Evolutionary conservation across 257 asterid genomes (phyloP).

Genomic region (Verbena officinalis): DNA sequence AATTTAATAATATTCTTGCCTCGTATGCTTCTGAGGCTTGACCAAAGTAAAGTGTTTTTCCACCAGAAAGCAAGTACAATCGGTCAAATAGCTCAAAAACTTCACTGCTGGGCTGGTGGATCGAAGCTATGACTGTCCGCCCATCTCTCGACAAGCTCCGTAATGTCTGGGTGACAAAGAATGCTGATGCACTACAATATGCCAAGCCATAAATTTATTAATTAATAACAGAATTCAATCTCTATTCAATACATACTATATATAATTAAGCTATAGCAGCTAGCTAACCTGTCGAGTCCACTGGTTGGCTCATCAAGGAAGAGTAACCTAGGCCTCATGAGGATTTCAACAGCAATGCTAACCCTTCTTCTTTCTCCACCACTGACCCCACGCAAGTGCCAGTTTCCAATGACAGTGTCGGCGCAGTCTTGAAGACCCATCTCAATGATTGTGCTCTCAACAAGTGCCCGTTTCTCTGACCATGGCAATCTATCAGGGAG

Average conservation of each 20-base stretch:
- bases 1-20: conserved; percentile 38
- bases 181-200: conserved; percentile 88
- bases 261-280: no score
- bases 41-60: conserved; percentile 92
- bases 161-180: conserved; percentile 91
- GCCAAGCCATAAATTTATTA: no score
- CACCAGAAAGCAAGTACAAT: conserved; percentile 83
- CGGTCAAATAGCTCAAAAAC: conserved; percentile 94
- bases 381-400: conserved; percentile 96
- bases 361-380: conserved; percentile 96
- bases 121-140: conserved; percentile 91
- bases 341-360: conserved; percentile 88
- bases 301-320: conserved; percentile 98
- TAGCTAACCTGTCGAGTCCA: conserved; percentile 99
- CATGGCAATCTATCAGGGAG: conserved; percentile 86
- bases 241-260: no score
- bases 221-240: no score
- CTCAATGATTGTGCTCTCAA: conserved; percentile 91
- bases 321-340: conserved; percentile 91
- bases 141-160: conserved; percentile 90
- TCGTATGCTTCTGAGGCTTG: conserved; percentile 91
- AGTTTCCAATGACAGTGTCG: conserved; percentile 91
- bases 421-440: conserved; percentile 99
- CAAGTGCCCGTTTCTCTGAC: conserved; percentile 71
- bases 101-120: conserved; percentile 98